Conservation (phyloP, 257 asterid species). For the Capsicum baccatum region DNA sequence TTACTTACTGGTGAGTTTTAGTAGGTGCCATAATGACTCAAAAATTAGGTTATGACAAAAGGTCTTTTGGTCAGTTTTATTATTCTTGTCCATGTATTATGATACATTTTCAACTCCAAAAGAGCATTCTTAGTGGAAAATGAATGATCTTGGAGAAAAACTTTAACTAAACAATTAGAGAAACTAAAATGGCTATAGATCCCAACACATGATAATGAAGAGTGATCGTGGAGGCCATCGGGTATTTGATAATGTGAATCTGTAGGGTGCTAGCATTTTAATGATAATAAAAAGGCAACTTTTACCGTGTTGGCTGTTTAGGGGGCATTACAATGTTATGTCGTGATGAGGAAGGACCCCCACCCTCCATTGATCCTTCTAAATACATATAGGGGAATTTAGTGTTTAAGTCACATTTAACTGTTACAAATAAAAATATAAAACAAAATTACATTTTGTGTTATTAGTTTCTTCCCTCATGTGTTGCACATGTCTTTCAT, state of each 20-base stretch:
- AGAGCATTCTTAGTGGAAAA: not conserved
- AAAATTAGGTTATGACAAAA: no score
- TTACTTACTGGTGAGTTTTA: no score
- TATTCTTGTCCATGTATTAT: not conserved
- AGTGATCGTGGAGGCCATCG: slow-evolving; percentile 33
- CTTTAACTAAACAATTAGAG: slow-evolving; percentile 36
- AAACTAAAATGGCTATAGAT: slow-evolving; percentile 17
- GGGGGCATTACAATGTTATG: not conserved
- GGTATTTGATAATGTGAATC: slow-evolving; percentile 29
- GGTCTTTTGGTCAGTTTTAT: not conserved
- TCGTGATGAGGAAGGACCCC: not conserved
- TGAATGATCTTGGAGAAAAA: slow-evolving; percentile 1
- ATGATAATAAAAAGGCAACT: not conserved
- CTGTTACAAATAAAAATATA: no score
- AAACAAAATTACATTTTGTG: no score
- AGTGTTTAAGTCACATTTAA: no score
- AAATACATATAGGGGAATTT: no score
- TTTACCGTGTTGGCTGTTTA: not conserved
- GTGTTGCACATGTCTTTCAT: no score
- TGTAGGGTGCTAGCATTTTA: not conserved
- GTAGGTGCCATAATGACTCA: no score
- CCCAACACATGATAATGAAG: slow-evolving; percentile 21
- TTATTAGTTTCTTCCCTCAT: no score
- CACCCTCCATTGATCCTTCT: not conserved
- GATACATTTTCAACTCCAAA: not conserved